Evolutionary conservation across 352 stramenopile species (phyloP), one percentile per base, ranked within the genome.

Genomic region (Globisporangium rhizosaccharum): DNA sequence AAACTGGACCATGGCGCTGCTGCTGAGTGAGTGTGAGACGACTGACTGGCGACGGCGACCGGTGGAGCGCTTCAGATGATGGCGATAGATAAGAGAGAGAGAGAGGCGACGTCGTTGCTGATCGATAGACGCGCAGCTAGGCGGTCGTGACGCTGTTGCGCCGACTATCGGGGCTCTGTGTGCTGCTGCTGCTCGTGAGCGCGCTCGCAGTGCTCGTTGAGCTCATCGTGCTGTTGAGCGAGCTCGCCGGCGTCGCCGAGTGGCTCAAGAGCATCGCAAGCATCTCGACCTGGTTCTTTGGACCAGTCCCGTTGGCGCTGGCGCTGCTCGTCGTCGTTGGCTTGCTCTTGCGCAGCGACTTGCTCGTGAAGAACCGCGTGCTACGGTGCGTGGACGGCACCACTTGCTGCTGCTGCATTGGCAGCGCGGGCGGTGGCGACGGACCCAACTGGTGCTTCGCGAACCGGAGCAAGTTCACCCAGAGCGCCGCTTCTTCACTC

Each of bases 381-480:
- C 33, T 39, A 1, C 33, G 33, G 33, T 39, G 33, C 9, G 7
- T 59, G 7, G 63, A 71, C 26, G 65, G 53, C 23, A 63, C 41
- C 25, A 65, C 72, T 6, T 70, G 55, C 42, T 51, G 56, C 36
- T 45, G 41, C 14, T 45, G 5, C 18, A 28, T 25, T 12, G n/a
- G 44, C 15, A 11, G 17, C 18, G 20, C 18, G 9, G 65, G 18
- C 20, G 25, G 23, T 25, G 70, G 66, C 10, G 65, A 61, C 1
- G 53, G 46, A 30, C 62, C 57, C 26, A 76, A 73, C 28, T 84
- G 64, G 39, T 81, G 74, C 61, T 83, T 79, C 20, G 79, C 72
- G 33, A 87, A 85, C 51, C 82, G 73, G 37, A 93, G 62, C 62
- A 93, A 51, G 28, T 86, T 87, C n/a, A 89, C 67, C 83, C 83